phyloP scores from a whole-genome alignment of 75 land plant species.

The Adiantum capillusveneris region DNA sequence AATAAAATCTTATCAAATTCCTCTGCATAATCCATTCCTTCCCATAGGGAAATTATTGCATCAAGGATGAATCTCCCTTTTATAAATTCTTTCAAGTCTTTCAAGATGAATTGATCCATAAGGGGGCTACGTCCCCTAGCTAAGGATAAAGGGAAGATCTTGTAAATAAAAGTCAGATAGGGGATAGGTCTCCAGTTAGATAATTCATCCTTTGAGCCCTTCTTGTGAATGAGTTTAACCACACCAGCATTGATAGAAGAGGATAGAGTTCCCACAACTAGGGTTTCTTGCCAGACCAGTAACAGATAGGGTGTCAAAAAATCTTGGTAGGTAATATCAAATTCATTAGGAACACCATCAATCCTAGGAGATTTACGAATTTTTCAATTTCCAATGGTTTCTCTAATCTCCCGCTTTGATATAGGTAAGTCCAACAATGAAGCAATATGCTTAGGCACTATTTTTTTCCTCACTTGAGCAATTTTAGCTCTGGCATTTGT shows the following conservation, averaged over 20 bases:
- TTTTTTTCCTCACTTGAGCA: background rate
- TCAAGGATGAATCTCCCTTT: slow-evolving; percentile 1
- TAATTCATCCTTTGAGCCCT: background rate
- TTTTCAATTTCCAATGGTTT: too few species aligned
- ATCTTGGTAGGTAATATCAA: background rate
- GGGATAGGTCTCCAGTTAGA: slow-evolving; percentile 1
- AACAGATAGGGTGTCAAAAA: background rate
- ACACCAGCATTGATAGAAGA: background rate
- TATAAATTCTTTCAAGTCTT: background rate
- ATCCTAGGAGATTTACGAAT: background rate
- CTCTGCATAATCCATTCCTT: background rate
- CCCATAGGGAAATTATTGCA: slow-evolving; percentile 1
- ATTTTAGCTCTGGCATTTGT: background rate
- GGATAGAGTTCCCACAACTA: background rate
- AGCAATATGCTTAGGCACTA: background rate
- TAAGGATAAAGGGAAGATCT: background rate
- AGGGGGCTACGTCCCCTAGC: background rate
- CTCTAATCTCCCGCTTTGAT: background rate
- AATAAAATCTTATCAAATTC: background rate
- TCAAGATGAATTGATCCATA: background rate
- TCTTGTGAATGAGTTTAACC: background rate
- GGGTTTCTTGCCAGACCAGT: background rate
- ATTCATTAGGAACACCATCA: slow-evolving; percentile 1
- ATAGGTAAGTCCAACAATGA: background rate
- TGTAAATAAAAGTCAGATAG: background rate